Evolutionary conservation across 1,139 yeast species (phyloP), one percentile per base, ranked within the genome.

Genomic region (Yamadazyma diddensiae): DNA sequence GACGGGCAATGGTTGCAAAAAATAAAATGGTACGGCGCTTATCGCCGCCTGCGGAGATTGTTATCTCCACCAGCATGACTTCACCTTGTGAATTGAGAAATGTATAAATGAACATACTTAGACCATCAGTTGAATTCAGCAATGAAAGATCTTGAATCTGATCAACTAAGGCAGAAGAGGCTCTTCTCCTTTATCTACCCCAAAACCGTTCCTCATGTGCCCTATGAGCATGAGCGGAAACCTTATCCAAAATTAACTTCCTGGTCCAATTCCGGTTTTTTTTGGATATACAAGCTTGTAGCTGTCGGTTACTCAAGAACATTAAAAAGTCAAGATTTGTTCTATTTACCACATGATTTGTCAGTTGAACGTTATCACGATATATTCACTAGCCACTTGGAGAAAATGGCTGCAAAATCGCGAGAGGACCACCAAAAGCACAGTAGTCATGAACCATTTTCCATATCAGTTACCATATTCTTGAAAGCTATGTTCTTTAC

Each of bases 261-360:
- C 1, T 10, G 21, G 5, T 17, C 59, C 4, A 45, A 50, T 23
- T 12, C 59, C 0, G 70, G 78, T 28, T 77, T 77, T 44, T 55
- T 67, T 52, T 82, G 92, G 92, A 62, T 79, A 25, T 40, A 58
- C 12, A 84, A 86, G 0, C 39, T 81, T 3, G 47, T 82, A 47
- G 65, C 59, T 23, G 73, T 72, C 3, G 94, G 94, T 1, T 84
- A 83, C 50, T 68, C 69, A 36, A 67, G 94, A 46, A 79, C 86
- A 0, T 55, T 84, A 21, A 77, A 75, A 31, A 76, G 79, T 5
- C 70, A 73, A 33, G 94, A 84, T 54, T 53, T 84, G 35, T 82
- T 64, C 55, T 58, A 59, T 26, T 62, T 83, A 34, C 69, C 74
- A 10, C 70, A 65, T 8, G 71, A 75, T 14, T 56, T 77, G 41